Evolutionary conservation across 1,139 yeast genomes (phyloP).

Genomic region (Geotrichum histeridarum): DNA sequence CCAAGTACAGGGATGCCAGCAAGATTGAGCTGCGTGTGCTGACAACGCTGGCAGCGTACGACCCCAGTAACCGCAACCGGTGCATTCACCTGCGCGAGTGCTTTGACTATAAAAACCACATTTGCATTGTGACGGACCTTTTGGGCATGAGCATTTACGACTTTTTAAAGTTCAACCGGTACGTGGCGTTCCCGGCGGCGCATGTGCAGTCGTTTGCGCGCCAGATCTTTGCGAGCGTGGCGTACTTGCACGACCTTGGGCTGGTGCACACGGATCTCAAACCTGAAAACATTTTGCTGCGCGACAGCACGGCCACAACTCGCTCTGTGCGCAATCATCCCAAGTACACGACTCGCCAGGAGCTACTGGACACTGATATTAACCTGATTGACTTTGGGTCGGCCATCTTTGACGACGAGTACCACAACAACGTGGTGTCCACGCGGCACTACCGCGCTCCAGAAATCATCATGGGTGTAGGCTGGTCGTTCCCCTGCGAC

Average conservation of each 20-base stretch:
- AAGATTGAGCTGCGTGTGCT: conserved; percentile 60
- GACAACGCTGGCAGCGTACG: conserved; percentile 67
- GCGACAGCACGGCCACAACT: conserved; percentile 26
- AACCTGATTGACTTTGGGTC: conserved; percentile 94
- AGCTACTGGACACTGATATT: conserved; percentile 66
- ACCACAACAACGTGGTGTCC: conserved; percentile 85
- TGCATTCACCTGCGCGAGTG: conserved; percentile 77
- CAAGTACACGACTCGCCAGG: conserved; percentile 11
- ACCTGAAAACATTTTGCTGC: conserved; percentile 86
- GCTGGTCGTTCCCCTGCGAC: conserved; percentile 94
- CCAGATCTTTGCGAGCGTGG: conserved; percentile 79
- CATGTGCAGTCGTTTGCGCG: conserved; percentile 87
- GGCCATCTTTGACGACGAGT: conserved; percentile 90
- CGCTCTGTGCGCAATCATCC: conserved; percentile 17
- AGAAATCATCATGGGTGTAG: conserved; percentile 85
- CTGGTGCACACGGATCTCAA: conserved; percentile 91
- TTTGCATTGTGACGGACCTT: conserved; percentile 87
- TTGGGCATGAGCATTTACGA: conserved; percentile 83
- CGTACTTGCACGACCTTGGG: conserved; percentile 81
- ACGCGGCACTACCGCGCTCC: conserved; percentile 96
- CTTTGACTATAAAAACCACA: conserved; percentile 89
- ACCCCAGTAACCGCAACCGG: conserved; percentile 53
- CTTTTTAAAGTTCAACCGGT: conserved; percentile 67
- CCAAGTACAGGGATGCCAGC: conserved; percentile 45
- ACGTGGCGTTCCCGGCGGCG: conserved; percentile 66